Conservation (phyloP, 192 early-diverging fungal genomes). For the Umbelopsis vinacea region DNA sequence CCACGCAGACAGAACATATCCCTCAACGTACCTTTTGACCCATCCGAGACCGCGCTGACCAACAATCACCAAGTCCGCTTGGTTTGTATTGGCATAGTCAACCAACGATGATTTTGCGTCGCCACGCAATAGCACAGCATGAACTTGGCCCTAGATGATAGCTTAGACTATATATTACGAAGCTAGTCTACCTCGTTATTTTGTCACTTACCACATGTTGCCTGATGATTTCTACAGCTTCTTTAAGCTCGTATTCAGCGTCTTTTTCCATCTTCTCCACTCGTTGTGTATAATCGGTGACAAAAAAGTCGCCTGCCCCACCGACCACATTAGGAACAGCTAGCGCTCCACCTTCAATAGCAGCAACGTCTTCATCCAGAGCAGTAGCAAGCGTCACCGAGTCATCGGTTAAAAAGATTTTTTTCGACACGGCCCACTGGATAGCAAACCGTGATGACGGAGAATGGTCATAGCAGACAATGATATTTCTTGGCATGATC, state of each 20-base stretch:
- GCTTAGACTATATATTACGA: not conserved
- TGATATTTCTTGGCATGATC: constrained; percentile 20
- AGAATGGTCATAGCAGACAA: constrained; percentile 30
- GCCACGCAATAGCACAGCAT: constrained; percentile 22
- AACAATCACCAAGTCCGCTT: constrained; percentile 27
- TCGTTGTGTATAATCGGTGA: constrained; percentile 23
- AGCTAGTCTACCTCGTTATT: not conserved
- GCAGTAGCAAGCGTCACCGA: constrained; percentile 17
- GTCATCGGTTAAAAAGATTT: constrained; percentile 23
- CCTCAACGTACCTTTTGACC: constrained; percentile 25
- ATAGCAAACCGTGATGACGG: constrained; percentile 21
- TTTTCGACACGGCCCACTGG: constrained; percentile 26
- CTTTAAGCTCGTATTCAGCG: constrained; percentile 19
- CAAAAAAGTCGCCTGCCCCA: constrained; percentile 21
- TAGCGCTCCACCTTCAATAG: constrained; percentile 26
- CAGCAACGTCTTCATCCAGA: constrained; percentile 30
- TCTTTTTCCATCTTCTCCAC: constrained; percentile 30
- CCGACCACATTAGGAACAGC: constrained; percentile 24
- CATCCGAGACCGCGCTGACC: constrained; percentile 32
- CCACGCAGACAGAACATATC: not conserved
- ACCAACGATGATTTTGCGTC: constrained; percentile 20
- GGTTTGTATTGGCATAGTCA: constrained; percentile 25
- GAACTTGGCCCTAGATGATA: constrained; percentile 11
- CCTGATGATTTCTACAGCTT: constrained; percentile 20
- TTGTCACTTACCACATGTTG: constrained; percentile 31